A percentile compares a stretch with the other conserved stretches of the same genome.
phyloP scores from a whole-genome alignment of 441 rosid genomes.

The Populus hybrid region DNA sequence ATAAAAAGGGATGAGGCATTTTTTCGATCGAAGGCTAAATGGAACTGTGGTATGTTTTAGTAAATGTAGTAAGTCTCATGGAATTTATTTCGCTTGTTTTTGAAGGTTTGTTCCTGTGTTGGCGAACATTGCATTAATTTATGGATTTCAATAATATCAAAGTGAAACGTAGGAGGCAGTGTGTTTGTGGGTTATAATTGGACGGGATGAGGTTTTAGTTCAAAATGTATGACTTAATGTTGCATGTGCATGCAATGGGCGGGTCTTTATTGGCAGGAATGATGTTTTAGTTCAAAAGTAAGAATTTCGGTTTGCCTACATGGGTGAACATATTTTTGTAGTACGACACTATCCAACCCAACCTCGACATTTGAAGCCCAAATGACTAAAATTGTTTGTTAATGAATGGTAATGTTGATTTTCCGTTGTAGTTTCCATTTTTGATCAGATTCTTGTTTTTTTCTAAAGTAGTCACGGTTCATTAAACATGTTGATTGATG shows the following conservation, averaged over 20 bases:
- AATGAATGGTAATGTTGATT: background rate
- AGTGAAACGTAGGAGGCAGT: background rate
- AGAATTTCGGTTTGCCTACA: background rate
- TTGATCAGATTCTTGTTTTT: background rate
- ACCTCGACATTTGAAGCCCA: background rate
- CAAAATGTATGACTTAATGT: background rate
- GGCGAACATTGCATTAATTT: background rate
- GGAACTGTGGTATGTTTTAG: constrained; percentile 82
- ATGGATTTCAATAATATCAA: background rate
- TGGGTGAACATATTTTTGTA: background rate
- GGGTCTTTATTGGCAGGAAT: background rate
- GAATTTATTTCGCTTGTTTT: background rate
- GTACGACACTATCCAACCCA: background rate
- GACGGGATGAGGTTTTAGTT: background rate
- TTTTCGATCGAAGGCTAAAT: constrained; percentile 83
- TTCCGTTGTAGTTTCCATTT: background rate
- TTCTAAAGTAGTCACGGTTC: background rate
- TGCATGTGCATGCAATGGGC: background rate
- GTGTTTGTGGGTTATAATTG: background rate
- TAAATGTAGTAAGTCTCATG: background rate
- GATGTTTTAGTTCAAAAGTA: background rate
- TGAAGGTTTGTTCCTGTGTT: background rate
- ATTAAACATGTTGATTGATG: background rate
- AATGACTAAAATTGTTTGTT: background rate
- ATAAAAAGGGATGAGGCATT: constrained; percentile 89